Percentiles rank a stretch among this genome's conserved stretches.
Conservation (phyloP, 257 asterid genomes). For the Rhazya stricta region DNA sequence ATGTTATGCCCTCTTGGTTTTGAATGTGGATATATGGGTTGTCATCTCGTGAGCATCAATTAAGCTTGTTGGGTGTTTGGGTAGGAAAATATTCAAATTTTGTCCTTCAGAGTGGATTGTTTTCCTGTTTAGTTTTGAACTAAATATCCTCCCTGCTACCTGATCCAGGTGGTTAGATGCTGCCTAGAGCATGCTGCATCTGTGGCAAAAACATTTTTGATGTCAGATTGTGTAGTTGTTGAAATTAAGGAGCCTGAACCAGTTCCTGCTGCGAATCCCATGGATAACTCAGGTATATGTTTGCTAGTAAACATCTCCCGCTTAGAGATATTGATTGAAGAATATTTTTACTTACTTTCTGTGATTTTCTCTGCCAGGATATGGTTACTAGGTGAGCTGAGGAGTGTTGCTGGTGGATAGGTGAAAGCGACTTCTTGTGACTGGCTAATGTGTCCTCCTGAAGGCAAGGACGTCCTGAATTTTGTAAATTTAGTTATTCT, state of each 20-base stretch:
- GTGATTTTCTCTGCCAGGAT: slow-evolving; percentile 41
- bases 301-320: too few relatives aligned
- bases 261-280: slow-evolving; percentile 62
- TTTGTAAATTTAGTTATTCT: slow-evolving; percentile 38
- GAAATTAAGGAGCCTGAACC: slow-evolving; percentile 95
- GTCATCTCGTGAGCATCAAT: neutral
- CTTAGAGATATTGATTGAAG: neutral
- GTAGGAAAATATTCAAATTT: neutral
- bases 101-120: neutral
- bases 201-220: slow-evolving; percentile 92
- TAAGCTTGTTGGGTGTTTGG: neutral
- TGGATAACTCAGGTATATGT: slow-evolving; percentile 86
- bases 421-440: neutral
- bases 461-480: slow-evolving; percentile 15
- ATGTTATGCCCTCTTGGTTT: neutral
- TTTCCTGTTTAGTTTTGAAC: neutral
- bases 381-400: slow-evolving; percentile 50
- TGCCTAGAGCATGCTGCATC: slow-evolving; percentile 96
- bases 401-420: slow-evolving; percentile 10
- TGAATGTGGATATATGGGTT: neutral
- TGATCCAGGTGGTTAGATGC: slow-evolving; percentile 81
- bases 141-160: neutral
- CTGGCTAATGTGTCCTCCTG: neutral
- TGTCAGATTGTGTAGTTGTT: slow-evolving; percentile 94
- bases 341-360: neutral